Evolutionary conservation across 2,329 filamentous ascomycete species (phyloP).

Genomic region (Fonsecaea pugnacius): DNA sequence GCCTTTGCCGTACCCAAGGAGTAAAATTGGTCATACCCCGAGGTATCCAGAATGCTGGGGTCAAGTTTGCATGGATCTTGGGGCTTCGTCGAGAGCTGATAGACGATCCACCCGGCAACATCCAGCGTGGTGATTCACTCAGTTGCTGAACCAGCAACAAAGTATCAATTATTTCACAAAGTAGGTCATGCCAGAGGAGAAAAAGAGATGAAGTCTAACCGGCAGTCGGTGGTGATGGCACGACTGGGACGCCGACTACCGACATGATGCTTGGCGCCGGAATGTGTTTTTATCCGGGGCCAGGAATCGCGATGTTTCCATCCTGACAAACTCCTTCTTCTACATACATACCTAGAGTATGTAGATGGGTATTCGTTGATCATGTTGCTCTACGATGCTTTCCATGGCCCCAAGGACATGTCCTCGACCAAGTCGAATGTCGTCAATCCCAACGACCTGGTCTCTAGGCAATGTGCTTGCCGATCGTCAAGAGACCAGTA

Average conservation of each 20-base stretch:
- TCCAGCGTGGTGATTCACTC: background rate
- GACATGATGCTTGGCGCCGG: background rate
- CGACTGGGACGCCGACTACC: background rate
- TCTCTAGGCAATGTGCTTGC: too few species aligned
- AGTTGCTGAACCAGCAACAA: background rate
- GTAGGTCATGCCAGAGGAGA: background rate
- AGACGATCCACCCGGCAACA: background rate
- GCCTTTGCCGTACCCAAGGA: background rate
- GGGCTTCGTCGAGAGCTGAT: background rate
- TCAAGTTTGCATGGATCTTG: background rate
- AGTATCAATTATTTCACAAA: background rate
- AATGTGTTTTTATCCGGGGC: background rate
- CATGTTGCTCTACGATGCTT: too few species aligned
- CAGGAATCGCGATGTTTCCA: too few species aligned
- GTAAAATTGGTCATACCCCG: background rate
- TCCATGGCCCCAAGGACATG: too few species aligned
- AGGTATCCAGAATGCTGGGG: background rate
- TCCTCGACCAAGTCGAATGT: too few species aligned
- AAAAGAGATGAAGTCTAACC: background rate
- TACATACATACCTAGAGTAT: too few species aligned
- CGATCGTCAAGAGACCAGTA: too few species aligned
- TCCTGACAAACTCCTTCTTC: too few species aligned
- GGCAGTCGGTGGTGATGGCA: background rate
- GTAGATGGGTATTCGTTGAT: too few species aligned
- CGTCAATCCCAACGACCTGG: too few species aligned